Base-by-base conservation (phyloP, 192 early-diverging fungal species). In the Funneliformis geosporum region DNA sequence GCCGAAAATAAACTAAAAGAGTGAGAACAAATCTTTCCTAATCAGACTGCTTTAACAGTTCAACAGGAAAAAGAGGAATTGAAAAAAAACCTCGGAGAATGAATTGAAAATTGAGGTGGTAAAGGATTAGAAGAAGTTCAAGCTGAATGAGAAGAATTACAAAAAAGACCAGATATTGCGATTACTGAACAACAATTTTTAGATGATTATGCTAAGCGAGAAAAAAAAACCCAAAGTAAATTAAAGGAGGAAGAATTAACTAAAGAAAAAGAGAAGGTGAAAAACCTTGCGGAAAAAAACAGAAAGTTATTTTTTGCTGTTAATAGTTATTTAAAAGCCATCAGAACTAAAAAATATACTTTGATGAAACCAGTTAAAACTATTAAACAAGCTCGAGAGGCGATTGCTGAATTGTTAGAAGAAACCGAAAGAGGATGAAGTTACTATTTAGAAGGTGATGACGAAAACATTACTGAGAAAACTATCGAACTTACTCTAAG, bases 381-480 rank as follows among this genome's bases (percentile, higher is more conserved):
- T n/a, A 72, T n/a, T n/a, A n/a, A 72, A n/a, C 43, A 72, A 27
- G 39, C 70, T 21, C 70, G n/a, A n/a, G 46, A 72, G 18, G 70
- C 10, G 44, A 72, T 72, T 72, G 43, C 70, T 44, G 25, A 72
- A 47, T 44, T 72, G 18, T 72, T 72, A 27, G 70, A 43, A 43
- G 28, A 50, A 72, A 50, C 70, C 7, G 42, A 44, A 72, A 42
- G 4, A 7, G n/a, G 18, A 39, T 72, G n/a, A 8, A 18, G 44
- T 4, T 3, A 72, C 18, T 72, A 72, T 72, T 50, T 44, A 27
- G 4, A 72, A 16, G 46, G 70, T 44, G 25, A 50, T 46, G n/a
- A 43, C 40, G 4, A 38, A 39, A 27, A n/a, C 6, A 8, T 27
- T 44, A 72, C 40, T 25, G 25, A 72, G 6, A 4, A 8, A 47